phyloP scores from a whole-genome alignment of 768 basidiomycete species.

The Boletus barrowsii region DNA sequence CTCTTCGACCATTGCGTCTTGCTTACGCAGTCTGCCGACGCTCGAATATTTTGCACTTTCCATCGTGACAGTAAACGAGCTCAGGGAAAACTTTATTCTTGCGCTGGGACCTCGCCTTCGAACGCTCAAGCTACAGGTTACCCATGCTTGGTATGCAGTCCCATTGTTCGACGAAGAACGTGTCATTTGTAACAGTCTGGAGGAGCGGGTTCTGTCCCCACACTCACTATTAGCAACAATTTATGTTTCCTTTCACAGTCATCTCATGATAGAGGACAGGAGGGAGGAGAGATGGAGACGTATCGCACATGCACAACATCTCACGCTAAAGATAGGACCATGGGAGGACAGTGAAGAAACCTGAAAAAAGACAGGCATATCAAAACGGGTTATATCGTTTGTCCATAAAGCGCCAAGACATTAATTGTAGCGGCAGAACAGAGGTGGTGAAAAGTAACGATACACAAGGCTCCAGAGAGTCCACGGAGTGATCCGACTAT shows the following conservation, averaged over 20 bases:
- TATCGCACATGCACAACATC: slow-evolving; percentile 21
- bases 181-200: slow-evolving; percentile 30
- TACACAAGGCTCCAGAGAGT: slow-evolving; percentile 8
- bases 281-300: slow-evolving; percentile 23
- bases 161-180: slow-evolving; percentile 33
- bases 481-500: slow-evolving; percentile 2
- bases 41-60: slow-evolving; percentile 38
- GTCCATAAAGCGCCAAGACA: not conserved
- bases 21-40: slow-evolving; percentile 23
- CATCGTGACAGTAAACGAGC: slow-evolving; percentile 34
- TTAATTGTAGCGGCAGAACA: not conserved
- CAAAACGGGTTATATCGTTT: not conserved
- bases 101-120: slow-evolving; percentile 28
- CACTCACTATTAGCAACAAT: slow-evolving; percentile 6
- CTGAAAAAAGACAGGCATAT: not conserved
- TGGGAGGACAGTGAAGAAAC: slow-evolving; percentile 26
- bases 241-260: slow-evolving; percentile 18
- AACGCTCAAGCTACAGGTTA: slow-evolving; percentile 37
- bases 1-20: slow-evolving; percentile 27
- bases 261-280: slow-evolving; percentile 20
- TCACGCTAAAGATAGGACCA: slow-evolving; percentile 26
- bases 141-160: slow-evolving; percentile 33
- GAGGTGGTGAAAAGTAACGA: not conserved
- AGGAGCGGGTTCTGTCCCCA: slow-evolving; percentile 15
- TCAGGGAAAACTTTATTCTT: slow-evolving; percentile 30